Conservation (phyloP, 148 eudicot genomes). For the Polygonum aviculare region DNA sequence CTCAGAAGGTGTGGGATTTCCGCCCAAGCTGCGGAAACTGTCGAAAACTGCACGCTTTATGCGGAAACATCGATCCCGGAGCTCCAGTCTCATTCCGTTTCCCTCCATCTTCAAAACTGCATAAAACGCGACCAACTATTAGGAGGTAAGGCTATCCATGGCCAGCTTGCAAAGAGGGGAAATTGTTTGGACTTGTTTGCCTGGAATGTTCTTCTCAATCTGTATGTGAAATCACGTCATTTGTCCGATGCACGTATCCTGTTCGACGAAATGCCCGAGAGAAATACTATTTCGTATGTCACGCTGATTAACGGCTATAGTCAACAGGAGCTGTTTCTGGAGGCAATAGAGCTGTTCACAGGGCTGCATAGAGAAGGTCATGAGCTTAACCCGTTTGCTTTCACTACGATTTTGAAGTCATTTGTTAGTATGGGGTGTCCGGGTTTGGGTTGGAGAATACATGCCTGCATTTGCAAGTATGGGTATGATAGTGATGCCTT, state of each 20-base stretch:
- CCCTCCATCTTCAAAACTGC: conserved; percentile 46
- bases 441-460: conserved; percentile 32
- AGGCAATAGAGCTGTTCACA: conserved; percentile 42
- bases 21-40: conserved; percentile 12
- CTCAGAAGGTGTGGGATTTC: not conserved
- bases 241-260: conserved; percentile 37
- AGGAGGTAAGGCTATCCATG: conserved; percentile 44
- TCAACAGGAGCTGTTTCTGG: conserved; percentile 17
- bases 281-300: conserved; percentile 58
- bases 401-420: conserved; percentile 66
- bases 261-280: conserved; percentile 64
- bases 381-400: conserved; percentile 69
- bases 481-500: conserved; percentile 55
- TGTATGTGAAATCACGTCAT: conserved; percentile 38
- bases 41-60: conserved; percentile 4
- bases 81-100: conserved; percentile 34
- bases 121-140: conserved; percentile 14
- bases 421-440: conserved; percentile 46
- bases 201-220: conserved; percentile 49
- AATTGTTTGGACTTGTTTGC: conserved; percentile 59
- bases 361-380: conserved; percentile 58
- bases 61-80: conserved; percentile 2
- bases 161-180: conserved; percentile 51
- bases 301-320: conserved; percentile 57
- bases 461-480: conserved; percentile 49